These are phyloP conservation scores for Raddia guianensis DNA, from an alignment of 176 grass and related monocot genomes.

Conservation along the genomic window DNA sequence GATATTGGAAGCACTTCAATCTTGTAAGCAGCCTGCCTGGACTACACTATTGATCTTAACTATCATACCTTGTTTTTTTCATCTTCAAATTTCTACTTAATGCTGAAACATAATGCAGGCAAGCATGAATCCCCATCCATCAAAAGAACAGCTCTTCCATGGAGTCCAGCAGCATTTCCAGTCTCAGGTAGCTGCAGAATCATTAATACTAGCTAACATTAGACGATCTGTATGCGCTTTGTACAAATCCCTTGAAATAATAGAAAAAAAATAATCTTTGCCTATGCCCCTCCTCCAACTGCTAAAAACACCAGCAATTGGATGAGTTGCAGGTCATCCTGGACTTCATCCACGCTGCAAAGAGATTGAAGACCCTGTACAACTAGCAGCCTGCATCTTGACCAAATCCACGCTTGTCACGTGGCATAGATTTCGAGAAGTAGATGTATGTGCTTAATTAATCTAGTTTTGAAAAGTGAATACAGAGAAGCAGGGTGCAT, in stretches of 20 bases:
- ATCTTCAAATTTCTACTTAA: not conserved
- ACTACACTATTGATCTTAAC: not conserved
- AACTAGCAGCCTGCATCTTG: conserved; percentile 35
- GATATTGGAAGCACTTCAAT: conserved; percentile 91
- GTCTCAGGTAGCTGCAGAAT: conserved; percentile 59
- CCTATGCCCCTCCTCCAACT: conserved; percentile 35
- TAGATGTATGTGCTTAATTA: conserved; percentile 28
- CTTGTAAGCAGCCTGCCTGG: conserved; percentile 50
- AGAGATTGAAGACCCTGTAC: conserved; percentile 59
- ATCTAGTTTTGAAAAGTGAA: conserved; percentile 33
- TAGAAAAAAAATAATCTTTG: conserved; percentile 21
- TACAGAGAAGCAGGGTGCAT: conserved; percentile 39
- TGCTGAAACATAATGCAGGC: conserved; percentile 48
- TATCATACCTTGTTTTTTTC: not conserved
- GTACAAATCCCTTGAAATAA: not conserved
- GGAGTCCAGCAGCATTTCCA: conserved; percentile 79
- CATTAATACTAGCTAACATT: not conserved
- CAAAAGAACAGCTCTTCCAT: conserved; percentile 69
- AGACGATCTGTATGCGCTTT: too few species aligned
- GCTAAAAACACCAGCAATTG: conserved; percentile 57
- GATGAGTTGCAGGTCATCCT: conserved; percentile 85
- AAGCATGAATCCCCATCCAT: conserved; percentile 71
- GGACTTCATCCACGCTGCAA: conserved; percentile 68
- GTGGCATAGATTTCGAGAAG: conserved; percentile 18
- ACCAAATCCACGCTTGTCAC: not conserved